Evolutionary conservation across 345 rosid genomes (phyloP).

Genomic region (Brassica incana): DNA sequence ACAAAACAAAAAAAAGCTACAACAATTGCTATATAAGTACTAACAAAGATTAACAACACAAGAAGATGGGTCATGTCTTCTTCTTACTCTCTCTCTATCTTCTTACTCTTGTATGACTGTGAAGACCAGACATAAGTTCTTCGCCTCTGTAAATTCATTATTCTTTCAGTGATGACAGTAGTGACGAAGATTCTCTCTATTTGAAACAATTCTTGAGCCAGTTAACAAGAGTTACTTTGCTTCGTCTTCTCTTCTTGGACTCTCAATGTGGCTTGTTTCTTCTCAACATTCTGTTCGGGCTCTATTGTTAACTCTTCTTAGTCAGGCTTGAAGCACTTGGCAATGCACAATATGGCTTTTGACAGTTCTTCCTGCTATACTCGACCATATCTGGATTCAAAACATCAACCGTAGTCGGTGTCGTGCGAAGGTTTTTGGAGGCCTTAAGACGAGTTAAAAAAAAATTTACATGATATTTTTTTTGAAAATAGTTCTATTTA

Average conservation of each 20-base stretch:
- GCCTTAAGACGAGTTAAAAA: too few relatives aligned
- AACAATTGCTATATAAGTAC: too few relatives aligned
- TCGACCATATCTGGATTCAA: too few relatives aligned
- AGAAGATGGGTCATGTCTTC: not conserved
- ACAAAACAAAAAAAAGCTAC: too few relatives aligned
- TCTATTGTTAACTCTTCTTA: conserved; percentile 1
- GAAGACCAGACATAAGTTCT: not conserved
- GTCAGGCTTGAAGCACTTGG: conserved; percentile 94
- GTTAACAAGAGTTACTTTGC: not conserved
- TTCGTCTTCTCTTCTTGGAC: not conserved
- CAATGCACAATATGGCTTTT: conserved; percentile 91
- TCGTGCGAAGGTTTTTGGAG: too few relatives aligned
- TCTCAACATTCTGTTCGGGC: conserved; percentile 10
- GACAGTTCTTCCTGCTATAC: conserved; percentile 28
- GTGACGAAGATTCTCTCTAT: too few relatives aligned
- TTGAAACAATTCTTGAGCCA: too few relatives aligned
- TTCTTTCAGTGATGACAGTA: too few relatives aligned
- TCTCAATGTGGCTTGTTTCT: conserved; percentile 13
- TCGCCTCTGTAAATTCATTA: too few relatives aligned
- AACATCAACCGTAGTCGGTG: too few relatives aligned
- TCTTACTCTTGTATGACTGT: not conserved
- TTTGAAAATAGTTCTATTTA: too few relatives aligned
- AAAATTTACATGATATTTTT: too few relatives aligned
- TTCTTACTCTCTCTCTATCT: not conserved
- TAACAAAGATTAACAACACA: not conserved